phyloP scores from a whole-genome alignment of 306 rosid genomes.

The Pueraria montana region DNA sequence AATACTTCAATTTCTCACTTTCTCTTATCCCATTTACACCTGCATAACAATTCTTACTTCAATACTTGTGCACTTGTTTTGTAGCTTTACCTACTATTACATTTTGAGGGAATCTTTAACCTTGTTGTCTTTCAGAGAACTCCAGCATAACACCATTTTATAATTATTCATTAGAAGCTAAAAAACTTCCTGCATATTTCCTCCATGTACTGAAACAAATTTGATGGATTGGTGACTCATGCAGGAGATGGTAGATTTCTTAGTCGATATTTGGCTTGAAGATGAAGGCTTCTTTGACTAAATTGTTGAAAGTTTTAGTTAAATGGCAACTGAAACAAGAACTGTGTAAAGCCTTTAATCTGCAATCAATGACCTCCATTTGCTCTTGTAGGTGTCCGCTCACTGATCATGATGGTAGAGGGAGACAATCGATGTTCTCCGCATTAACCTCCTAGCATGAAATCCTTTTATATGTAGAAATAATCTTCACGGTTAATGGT shows the following conservation, averaged over 20 bases:
- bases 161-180: background rate
- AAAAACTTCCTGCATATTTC: slow-evolving; percentile 30
- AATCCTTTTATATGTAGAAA: slow-evolving; percentile 30
- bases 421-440: slow-evolving; percentile 18
- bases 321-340: slow-evolving; percentile 43
- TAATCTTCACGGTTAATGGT: slow-evolving; percentile 29
- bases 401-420: slow-evolving; percentile 32
- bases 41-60: background rate
- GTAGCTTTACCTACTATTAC: background rate
- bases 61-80: background rate
- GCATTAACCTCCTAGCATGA: slow-evolving; percentile 42
- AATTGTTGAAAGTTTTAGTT: slow-evolving; percentile 35
- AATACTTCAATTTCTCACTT: background rate
- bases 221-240: slow-evolving; percentile 41
- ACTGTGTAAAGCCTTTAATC: slow-evolving; percentile 46
- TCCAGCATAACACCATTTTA: background rate
- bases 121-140: slow-evolving; percentile 15
- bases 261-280: slow-evolving; percentile 92
- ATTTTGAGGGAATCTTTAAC: slow-evolving; percentile 3
- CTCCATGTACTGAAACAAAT: slow-evolving; percentile 40
- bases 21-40: background rate
- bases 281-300: slow-evolving; percentile 88
- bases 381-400: slow-evolving; percentile 25
- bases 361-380: slow-evolving; percentile 47
- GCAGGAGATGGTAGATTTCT: slow-evolving; percentile 99